Conservation (phyloP, 495 filamentous ascomycete genomes). For the Aspergillus sclerotioniger region DNA sequence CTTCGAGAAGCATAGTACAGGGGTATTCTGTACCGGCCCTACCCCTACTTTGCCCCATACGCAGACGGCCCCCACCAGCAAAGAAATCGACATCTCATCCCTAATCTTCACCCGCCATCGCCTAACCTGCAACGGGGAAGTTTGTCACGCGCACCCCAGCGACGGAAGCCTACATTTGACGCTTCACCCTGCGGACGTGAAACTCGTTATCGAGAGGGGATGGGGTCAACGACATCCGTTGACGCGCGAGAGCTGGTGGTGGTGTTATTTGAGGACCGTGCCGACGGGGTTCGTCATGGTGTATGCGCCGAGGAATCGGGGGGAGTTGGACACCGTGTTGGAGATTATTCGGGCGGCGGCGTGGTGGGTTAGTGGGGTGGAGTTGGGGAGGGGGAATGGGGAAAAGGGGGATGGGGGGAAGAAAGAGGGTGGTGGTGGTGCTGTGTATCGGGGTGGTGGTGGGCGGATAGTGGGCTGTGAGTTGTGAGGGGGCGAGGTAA, state of each 20-base stretch:
- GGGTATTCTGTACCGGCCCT: conserved; percentile 59
- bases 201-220: conserved; percentile 66
- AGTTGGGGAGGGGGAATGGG: conserved; percentile 19
- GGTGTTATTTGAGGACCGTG: conserved; percentile 50
- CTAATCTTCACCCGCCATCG: conserved; percentile 4
- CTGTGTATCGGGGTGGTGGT: not conserved
- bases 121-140: conserved; percentile 61
- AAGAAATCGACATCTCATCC: not conserved
- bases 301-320: conserved; percentile 69
- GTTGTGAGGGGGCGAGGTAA: not conserved
- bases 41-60: not conserved
- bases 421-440: not conserved
- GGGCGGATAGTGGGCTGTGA: not conserved
- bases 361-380: conserved; percentile 59
- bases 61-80: conserved; percentile 1
- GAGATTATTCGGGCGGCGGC: conserved; percentile 69
- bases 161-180: conserved; percentile 76
- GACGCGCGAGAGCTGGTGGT: conserved; percentile 56
- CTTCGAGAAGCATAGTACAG: conserved; percentile 77
- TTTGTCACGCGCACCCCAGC: conserved; percentile 69
- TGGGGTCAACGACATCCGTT: conserved; percentile 83
- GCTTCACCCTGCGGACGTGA: conserved; percentile 74
- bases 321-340: conserved; percentile 62
- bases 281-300: conserved; percentile 75
- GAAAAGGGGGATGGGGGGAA: conserved; percentile 5